Evolutionary conservation across 2,329 filamentous ascomycete genomes (phyloP), one percentile per base, ranked within the genome.

Genomic region (Penicillium sp.): DNA sequence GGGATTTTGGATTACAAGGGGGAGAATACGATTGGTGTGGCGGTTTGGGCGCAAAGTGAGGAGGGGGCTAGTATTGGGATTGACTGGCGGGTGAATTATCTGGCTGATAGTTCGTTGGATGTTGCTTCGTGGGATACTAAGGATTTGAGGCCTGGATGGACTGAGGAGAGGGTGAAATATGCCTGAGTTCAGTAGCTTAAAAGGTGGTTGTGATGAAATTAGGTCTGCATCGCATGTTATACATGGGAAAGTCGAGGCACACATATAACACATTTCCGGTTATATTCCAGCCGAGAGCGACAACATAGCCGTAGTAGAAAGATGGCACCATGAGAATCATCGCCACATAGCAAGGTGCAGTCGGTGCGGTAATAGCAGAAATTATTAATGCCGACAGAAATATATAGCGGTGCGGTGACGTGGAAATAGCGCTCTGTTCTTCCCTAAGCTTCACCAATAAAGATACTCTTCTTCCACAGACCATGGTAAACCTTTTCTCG

Each of bases 281-380:
- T 21, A 21, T 21, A 21, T 21, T 21, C 18, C 23, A 94, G 3
- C 86, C 82, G 4, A 90, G 76, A 1, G 80, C 80, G 1, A 89
- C 86, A 0, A 88, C 87, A 65, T 86, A 90, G 46, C 83, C 82
- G 1, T 82, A 80, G 64, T 88, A 89, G 3, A 87, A 75, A 0
- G 84, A 82, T 0, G 83, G 79, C 2, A 83, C 75, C 84, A 91
- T 90, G 38, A 90, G 75, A 80, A 90, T 86, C 81, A 90, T 90
- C 31, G 84, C 79, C 9, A 87, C 72, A 59, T 91, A 91, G 35
- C 88, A 79, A 0, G 87, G 82, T 0, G 78, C 87, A 0, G 80
- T 77, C 3, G 76, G 68, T 0, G 79, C 84, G 0, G 87, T 89
- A 0, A 83, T 76, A 1, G 86, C 86, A 8, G 84, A 84, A 48